Evolutionary conservation across 331 rosid genomes (phyloP).

Genomic region (Malus hybrid): DNA sequence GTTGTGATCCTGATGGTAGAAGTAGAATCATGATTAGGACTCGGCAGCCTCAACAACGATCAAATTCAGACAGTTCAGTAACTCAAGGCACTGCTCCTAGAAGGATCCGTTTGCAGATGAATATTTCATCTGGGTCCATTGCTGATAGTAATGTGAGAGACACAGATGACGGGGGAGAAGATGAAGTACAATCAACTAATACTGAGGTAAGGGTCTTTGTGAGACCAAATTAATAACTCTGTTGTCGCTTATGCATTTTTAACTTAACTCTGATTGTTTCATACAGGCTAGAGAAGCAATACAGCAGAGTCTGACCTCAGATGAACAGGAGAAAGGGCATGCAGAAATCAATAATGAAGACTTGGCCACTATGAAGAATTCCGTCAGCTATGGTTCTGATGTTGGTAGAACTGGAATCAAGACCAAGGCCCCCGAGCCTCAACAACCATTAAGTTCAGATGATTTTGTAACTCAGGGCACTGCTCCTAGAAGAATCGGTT

Average conservation of each 20-base stretch:
- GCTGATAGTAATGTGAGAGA: neutral
- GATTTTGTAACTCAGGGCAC: neutral
- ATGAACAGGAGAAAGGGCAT: neutral
- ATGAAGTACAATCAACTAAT: conserved; percentile 22
- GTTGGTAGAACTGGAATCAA: conserved; percentile 17
- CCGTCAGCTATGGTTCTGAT: neutral
- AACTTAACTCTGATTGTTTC: neutral
- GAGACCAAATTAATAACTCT: neutral
- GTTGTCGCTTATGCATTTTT: neutral
- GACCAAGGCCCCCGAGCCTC: conserved; percentile 17
- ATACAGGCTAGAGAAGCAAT: conserved; percentile 15
- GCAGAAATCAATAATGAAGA: neutral
- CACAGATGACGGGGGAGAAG: conserved; percentile 10
- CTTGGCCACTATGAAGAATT: neutral
- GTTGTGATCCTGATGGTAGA: neutral
- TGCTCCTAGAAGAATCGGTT: conserved; percentile 9
- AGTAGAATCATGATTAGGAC: conserved; percentile 16
- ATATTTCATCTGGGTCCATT: neutral
- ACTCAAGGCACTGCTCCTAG: neutral
- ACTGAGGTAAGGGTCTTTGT: conserved; percentile 20
- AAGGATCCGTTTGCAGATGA: neutral
- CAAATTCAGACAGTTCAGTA: neutral
- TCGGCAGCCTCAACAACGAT: conserved; percentile 10
- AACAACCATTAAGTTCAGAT: neutral
- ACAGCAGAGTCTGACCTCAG: neutral